Base-by-base conservation (phyloP, 2,329 filamentous ascomycete genomes). In the Talaromyces pinophilus region DNA sequence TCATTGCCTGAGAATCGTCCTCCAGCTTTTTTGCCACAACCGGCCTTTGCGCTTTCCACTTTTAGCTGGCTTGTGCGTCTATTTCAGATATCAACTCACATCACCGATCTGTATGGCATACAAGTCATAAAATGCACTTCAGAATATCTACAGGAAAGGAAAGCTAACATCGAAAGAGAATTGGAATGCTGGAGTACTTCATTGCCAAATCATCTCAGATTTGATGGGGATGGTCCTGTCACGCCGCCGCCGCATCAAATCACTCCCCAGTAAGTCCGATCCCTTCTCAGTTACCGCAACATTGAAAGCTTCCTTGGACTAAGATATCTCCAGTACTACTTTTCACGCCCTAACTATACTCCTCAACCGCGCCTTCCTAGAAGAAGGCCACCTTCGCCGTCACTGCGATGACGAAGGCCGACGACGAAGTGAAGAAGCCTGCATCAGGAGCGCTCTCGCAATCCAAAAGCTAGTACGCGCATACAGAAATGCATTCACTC, bases 381-480 rank as follows among this genome's bases (percentile, higher is more conserved):
- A 44, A 19, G 42, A 44, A 44, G 42, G 42, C 42, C 42, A 44
- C 40, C 61, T 70, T 67, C 59, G 50, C 25, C n/a, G 62, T 59
- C 66, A 68, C 19, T 40, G 22, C 57, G 46, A 61, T n/a, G 19
- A 59, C 22, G 19, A 25, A 46, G 59, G 64, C 19, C 35, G 61
- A 55, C 25, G 38, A 66, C 13, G 57, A 59, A 50, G 55, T 48
- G 52, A 67, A 40, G 48, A 48, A 59, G 50, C 25, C 6, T 70
- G 64, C 40, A 68, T 70, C 11, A 30, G 64, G 11, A 60, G 44
- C n/a, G 57, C 66, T 8, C 55, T 69, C 10, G 62, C 62, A 6
- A 69, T 69, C 10, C 25, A 59, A 30, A 62, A 63, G 22, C 48
- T 71, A 3, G 67, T 70, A 3, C 46, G 63, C 38, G 66, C 66